Percentiles rank a stretch among this genome's conserved stretches.
phyloP scores from a whole-genome alignment of 345 rosid species.

The Hibiscus trionum region DNA sequence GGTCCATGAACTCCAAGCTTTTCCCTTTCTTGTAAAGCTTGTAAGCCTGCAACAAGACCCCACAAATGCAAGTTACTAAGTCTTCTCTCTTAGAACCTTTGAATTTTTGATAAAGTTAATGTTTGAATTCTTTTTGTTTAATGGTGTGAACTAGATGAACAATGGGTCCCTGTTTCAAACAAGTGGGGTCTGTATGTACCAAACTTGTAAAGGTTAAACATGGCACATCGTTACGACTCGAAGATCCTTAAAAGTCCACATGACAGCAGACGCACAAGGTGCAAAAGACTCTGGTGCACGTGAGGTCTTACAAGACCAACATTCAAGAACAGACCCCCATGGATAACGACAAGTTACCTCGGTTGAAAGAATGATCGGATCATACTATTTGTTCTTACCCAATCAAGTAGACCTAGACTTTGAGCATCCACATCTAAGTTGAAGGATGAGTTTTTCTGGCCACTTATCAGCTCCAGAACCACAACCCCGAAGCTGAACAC shows the following conservation, averaged over 20 bases:
- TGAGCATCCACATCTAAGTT: constrained; percentile 35
- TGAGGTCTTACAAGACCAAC: not conserved
- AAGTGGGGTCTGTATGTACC: not conserved
- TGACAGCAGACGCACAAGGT: not conserved
- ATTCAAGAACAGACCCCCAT: not conserved
- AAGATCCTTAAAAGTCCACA: not conserved
- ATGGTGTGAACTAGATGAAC: not conserved
- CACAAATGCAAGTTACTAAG: not conserved
- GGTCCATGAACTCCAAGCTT: constrained; percentile 66
- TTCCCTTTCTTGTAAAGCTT: constrained; percentile 58
- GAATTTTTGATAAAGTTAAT: not conserved
- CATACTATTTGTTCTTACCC: constrained; percentile 46
- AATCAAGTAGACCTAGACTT: constrained; percentile 77
- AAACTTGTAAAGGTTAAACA: not conserved
- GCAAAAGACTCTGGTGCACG: not conserved
- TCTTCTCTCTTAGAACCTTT: not conserved
- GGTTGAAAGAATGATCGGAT: not conserved
- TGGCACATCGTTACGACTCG: not conserved
- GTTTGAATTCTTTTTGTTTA: not conserved
- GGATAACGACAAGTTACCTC: not conserved
- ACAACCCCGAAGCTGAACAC: constrained; percentile 96
- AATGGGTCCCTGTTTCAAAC: not conserved
- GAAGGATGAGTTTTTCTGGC: constrained; percentile 64
- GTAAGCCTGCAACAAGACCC: constrained; percentile 48
- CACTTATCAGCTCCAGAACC: constrained; percentile 78